Evolutionary conservation across 78 protist species (phyloP).

Genomic region (Mastigamoeba balamuthi): DNA sequence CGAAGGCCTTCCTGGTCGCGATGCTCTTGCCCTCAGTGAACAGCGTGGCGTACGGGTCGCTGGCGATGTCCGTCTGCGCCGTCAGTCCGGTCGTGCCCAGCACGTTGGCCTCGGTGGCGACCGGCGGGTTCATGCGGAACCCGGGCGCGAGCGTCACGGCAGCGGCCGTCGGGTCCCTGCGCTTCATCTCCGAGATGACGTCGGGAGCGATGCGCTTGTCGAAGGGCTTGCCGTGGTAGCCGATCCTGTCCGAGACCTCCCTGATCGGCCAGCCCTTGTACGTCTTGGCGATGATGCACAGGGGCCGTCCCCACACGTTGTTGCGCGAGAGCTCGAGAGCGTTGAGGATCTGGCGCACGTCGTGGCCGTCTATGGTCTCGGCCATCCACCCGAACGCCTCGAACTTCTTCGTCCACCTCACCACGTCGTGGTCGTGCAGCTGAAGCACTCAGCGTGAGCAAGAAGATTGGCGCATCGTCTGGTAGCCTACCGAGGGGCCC

Average conservation of each 20-base stretch:
- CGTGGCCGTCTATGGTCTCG: background rate
- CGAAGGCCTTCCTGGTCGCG: background rate
- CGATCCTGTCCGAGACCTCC: background rate
- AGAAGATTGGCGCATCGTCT: background rate
- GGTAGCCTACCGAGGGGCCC: background rate
- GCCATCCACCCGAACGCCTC: background rate
- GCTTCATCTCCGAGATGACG: background rate
- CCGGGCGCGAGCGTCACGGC: background rate
- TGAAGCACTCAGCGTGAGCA: background rate
- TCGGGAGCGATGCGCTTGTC: background rate
- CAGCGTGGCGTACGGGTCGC: too few relatives aligned
- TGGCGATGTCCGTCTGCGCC: too few relatives aligned
- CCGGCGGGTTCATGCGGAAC: background rate
- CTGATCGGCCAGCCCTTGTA: background rate
- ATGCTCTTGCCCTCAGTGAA: background rate
- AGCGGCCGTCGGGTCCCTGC: background rate
- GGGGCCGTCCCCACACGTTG: background rate
- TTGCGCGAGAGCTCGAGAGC: background rate
- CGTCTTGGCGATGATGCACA: background rate
- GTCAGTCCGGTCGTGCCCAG: too few relatives aligned
- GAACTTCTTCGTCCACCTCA: background rate
- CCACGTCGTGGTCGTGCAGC: background rate
- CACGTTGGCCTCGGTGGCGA: background rate
- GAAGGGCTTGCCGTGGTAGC: background rate
- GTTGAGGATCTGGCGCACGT: background rate